Base-by-base conservation (phyloP, 306 rosid species). In the Argentina anserina region DNA sequence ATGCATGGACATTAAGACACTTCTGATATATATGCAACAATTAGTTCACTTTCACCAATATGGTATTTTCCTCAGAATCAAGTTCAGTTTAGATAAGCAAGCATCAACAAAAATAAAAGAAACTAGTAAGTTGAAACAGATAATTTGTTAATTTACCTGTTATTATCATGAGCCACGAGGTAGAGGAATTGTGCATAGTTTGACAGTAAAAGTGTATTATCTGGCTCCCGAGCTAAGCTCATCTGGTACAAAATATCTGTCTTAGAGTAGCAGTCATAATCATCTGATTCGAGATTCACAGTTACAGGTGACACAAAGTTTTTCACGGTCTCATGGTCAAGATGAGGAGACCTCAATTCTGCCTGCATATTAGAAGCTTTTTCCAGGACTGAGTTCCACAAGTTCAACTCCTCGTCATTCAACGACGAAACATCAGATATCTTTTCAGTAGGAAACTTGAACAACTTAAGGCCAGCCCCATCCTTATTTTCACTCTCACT, bases 101-200 rank as follows among this genome's bases (percentile, higher is more conserved):
- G 23, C 33, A 3, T 17, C 14, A 46, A 60, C 6, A 31, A 23
- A 10, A 28, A 20, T 15, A 37, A 6, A 8, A 46, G 65, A 17
- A 29, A 46, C 9, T 18, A 21, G 15, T 17, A 70, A 62, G 49
- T 2, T 69, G 20, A 37, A 40, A 41, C 29, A 68, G 58, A 47
- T 42, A 21, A 67, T 28, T 8, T 39, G 7, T 37, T 66, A 66
- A 73, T 81, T 71, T 55, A 90, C 97, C 89, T 67, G 33, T 89
- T 84, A 75, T 58, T 76, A 74, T 90, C 92, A 64, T 73, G 89
- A 18, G 74, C 65, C 6, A 93, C 96, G 36, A 89, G 85, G 83
- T 79, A 82, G 71, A 90, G 97, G 81, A 87, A 93, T 40, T 90
- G 96, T 23, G 89, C 98, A 80, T 84, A 90, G 81, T 93, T 93